These are phyloP conservation scores for Talaromyces albobiverticillius DNA, from an alignment of 2,329 filamentous ascomycete genomes.

Conservation along the genomic window DNA sequence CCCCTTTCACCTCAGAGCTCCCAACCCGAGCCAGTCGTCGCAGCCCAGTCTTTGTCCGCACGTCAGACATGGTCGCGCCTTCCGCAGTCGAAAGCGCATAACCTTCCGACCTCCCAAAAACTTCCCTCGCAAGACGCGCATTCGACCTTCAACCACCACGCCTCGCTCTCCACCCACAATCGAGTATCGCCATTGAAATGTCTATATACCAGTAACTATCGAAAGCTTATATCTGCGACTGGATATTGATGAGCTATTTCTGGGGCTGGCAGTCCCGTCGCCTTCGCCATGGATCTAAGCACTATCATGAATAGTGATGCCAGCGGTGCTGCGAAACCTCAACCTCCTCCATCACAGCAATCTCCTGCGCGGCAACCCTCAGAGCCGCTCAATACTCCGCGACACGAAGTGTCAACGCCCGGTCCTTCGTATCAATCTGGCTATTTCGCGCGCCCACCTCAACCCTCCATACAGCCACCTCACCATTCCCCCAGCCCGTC, in stretches of 20 bases:
- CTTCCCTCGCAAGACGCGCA: slow-evolving; percentile 12
- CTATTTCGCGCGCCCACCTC: slow-evolving; percentile 31
- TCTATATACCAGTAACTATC: neutral
- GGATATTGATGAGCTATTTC: slow-evolving; percentile 15
- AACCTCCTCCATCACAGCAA: slow-evolving; percentile 23
- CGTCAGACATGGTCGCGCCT: slow-evolving; percentile 3
- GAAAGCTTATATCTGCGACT: slow-evolving; percentile 10
- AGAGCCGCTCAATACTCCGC: slow-evolving; percentile 25
- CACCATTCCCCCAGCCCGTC: slow-evolving; percentile 44
- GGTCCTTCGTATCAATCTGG: slow-evolving; percentile 25
- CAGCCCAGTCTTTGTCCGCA: neutral
- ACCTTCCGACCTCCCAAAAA: slow-evolving; percentile 8
- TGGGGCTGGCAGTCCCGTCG: slow-evolving; percentile 17
- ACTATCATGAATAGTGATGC: slow-evolving; percentile 51
- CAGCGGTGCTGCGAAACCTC: slow-evolving; percentile 29
- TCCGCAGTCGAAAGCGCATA: neutral
- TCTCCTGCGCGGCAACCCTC: slow-evolving; percentile 28
- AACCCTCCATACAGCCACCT: slow-evolving; percentile 45
- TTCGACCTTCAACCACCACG: slow-evolving; percentile 1
- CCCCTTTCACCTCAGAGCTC: neutral
- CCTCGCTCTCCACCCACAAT: neutral
- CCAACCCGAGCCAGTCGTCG: neutral
- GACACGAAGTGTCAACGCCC: slow-evolving; percentile 22
- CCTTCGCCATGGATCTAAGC: slow-evolving; percentile 50
- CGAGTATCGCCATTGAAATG: slow-evolving; percentile 11